Percentiles rank a stretch among this genome's conserved stretches.
Evolutionary conservation across 148 eudicot genomes (phyloP).

Genomic region (Rhododendron henanense): DNA sequence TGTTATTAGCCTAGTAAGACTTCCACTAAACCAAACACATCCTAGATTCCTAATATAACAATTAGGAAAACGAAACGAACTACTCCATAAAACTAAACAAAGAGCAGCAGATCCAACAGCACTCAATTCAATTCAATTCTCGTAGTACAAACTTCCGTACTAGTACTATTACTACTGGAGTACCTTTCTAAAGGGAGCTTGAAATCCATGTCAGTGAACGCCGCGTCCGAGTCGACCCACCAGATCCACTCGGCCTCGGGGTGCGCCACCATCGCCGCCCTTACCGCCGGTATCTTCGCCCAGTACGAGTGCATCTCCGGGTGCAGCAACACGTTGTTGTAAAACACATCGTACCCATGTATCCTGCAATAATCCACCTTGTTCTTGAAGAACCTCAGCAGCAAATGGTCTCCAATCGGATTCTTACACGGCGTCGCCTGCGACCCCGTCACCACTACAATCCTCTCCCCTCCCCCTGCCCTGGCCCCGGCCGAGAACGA

Average conservation of each 20-base stretch:
- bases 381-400: conserved; percentile 68
- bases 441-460: conserved; percentile 70
- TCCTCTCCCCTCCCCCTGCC: conserved; percentile 20
- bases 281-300: conserved; percentile 75
- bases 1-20: no score
- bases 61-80: no score
- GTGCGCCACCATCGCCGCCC: conserved; percentile 93
- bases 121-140: no score
- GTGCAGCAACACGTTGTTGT: conserved; percentile 67
- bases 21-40: no score
- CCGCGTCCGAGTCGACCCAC: conserved; percentile 99
- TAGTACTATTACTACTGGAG: not conserved
- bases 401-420: conserved; percentile 66
- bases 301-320: conserved; percentile 61
- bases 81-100: not conserved
- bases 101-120: no score
- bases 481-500: conserved; percentile 22
- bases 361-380: conserved; percentile 90
- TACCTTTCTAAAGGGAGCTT: conserved; percentile 53
- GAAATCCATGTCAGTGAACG: conserved; percentile 88
- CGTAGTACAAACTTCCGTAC: not conserved
- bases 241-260: conserved; percentile 97
- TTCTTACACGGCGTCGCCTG: conserved; percentile 70
- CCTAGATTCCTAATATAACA: no score
- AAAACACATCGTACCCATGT: conserved; percentile 75